phyloP scores from a whole-genome alignment of 2,329 filamentous ascomycete species.

The Nemania bipapillata region DNA sequence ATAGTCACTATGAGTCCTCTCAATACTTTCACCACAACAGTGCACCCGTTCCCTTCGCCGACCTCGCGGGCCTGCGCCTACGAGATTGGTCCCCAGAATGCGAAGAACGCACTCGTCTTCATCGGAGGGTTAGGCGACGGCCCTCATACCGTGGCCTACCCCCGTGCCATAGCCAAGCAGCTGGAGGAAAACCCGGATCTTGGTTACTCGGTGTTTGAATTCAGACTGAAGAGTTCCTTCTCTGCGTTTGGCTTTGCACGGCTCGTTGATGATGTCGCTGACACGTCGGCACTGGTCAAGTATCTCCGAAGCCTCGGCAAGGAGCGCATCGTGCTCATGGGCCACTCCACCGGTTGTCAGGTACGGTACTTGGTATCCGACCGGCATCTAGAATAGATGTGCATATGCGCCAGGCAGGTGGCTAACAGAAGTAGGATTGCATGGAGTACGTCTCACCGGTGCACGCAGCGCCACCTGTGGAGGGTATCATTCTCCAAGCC shows the following conservation, averaged over 20 bases:
- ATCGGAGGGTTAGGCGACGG: constrained; percentile 77
- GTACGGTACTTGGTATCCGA: constrained; percentile 51
- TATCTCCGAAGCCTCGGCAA: constrained; percentile 64
- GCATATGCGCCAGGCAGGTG: not conserved
- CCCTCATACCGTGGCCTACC: constrained; percentile 71
- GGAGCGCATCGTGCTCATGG: constrained; percentile 65
- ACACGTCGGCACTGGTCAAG: constrained; percentile 64
- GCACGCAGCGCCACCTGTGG: constrained; percentile 63
- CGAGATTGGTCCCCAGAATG: constrained; percentile 56
- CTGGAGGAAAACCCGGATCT: constrained; percentile 55
- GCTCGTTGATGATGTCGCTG: constrained; percentile 64
- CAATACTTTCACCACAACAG: constrained; percentile 57
- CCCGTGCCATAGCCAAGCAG: constrained; percentile 58
- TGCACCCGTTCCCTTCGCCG: constrained; percentile 60
- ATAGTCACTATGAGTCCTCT: constrained; percentile 36
- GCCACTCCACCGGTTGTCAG: constrained; percentile 69
- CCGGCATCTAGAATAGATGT: not conserved
- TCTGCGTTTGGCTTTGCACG: constrained; percentile 62
- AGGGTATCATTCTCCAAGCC: constrained; percentile 83
- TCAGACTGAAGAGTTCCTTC: constrained; percentile 66
- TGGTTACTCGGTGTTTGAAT: constrained; percentile 66
- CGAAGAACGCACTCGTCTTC: constrained; percentile 72
- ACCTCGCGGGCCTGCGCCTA: constrained; percentile 59
- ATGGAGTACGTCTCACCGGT: constrained; percentile 64
- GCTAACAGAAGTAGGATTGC: constrained; percentile 59